Percentiles rank a stretch among this genome's conserved stretches.
Conservation (phyloP, 148 eudicot species). For the Agrostemma githago region DNA sequence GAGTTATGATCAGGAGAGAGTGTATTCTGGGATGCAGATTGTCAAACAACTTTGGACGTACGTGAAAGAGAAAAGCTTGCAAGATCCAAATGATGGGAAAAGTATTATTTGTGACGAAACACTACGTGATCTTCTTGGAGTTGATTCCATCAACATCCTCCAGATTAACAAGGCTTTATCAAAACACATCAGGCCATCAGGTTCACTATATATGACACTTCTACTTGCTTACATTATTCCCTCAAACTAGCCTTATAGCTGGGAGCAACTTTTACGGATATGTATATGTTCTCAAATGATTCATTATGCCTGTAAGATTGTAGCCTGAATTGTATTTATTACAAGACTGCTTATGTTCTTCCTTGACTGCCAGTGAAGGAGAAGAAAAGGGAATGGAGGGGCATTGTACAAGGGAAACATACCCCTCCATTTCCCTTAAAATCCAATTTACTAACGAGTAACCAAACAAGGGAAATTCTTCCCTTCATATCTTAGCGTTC, state of each 20-base stretch:
- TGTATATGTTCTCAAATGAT: neutral
- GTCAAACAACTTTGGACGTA: constrained; percentile 67
- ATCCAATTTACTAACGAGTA: too few species aligned
- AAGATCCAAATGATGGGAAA: constrained; percentile 64
- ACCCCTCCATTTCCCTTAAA: neutral
- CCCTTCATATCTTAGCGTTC: neutral
- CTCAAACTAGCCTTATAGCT: neutral
- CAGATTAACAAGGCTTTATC: constrained; percentile 73
- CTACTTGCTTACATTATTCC: constrained; percentile 6
- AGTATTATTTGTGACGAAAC: constrained; percentile 62
- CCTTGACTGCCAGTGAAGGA: neutral
- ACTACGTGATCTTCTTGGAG: constrained; percentile 52
- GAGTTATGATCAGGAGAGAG: neutral
- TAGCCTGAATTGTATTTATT: neutral
- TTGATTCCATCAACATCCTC: constrained; percentile 58
- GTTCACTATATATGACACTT: constrained; percentile 38
- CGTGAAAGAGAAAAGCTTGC: constrained; percentile 58
- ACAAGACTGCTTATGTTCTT: neutral
- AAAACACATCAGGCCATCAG: constrained; percentile 71
- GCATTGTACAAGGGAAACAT: neutral
- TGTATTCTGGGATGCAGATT: constrained; percentile 42
- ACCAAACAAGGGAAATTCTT: neutral
- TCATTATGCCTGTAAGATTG: neutral
- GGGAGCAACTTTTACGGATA: neutral
- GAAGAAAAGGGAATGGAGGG: too few species aligned